phyloP scores from a whole-genome alignment of 345 rosid genomes.

The Acer yangbiense region DNA sequence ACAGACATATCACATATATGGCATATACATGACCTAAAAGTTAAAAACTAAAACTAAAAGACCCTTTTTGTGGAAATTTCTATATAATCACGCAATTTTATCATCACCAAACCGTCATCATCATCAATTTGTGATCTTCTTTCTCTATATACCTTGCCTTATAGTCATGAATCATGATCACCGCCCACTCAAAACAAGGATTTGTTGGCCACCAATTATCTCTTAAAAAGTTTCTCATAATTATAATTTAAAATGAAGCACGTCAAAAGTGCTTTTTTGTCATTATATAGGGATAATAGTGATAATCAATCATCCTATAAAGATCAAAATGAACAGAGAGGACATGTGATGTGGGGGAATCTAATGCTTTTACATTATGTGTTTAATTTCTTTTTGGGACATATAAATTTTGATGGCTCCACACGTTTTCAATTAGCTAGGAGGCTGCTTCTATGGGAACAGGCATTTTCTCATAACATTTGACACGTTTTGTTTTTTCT shows the following conservation, averaged over 20 bases:
- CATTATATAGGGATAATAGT: neutral
- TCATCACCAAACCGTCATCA: neutral
- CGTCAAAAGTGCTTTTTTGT: constrained; percentile 25
- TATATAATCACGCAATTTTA: neutral
- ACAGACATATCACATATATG: neutral
- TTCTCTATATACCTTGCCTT: neutral
- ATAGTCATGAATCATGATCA: neutral
- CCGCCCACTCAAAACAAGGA: neutral
- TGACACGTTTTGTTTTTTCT: neutral
- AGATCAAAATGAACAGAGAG: neutral
- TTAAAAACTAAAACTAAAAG: neutral
- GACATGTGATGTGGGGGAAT: neutral
- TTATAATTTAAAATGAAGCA: neutral
- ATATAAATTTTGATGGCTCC: neutral
- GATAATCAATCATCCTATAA: neutral
- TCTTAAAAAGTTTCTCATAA: neutral
- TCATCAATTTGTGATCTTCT: neutral
- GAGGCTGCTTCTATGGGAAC: neutral
- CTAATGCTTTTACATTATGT: constrained; percentile 6
- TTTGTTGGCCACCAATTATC: neutral
- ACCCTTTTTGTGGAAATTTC: neutral
- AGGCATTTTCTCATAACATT: too few species aligned
- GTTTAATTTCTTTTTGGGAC: neutral
- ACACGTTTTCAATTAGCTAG: neutral
- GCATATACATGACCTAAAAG: neutral